A percentile compares a stretch with the other conserved stretches of the same genome.
phyloP scores from a whole-genome alignment of 495 filamentous ascomycete genomes.

The Chaetomium fimeti region DNA sequence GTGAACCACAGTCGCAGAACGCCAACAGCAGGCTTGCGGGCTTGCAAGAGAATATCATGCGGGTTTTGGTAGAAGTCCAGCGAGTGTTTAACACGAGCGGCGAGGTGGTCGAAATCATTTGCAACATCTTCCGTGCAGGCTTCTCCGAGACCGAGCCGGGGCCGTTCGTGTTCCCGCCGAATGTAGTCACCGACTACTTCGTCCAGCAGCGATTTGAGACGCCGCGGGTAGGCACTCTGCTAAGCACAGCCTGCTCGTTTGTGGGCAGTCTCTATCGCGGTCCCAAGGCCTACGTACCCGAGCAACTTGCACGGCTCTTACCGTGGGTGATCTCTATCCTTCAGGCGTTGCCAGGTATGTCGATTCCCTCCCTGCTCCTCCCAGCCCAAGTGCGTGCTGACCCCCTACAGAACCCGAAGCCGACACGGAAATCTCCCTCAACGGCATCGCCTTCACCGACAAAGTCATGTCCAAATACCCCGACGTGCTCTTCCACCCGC shows the following conservation, averaged over 20 bases:
- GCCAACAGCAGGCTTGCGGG: constrained; percentile 17
- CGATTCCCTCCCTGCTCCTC: neutral
- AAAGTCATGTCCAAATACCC: constrained; percentile 66
- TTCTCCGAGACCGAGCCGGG: constrained; percentile 76
- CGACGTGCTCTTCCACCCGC: constrained; percentile 52
- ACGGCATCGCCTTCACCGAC: constrained; percentile 68
- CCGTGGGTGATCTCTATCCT: constrained; percentile 66
- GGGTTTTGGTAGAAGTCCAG: constrained; percentile 50
- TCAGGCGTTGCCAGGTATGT: constrained; percentile 58
- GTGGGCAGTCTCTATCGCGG: constrained; percentile 61
- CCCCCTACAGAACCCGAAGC: constrained; percentile 49
- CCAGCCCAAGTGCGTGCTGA: constrained; percentile 4
- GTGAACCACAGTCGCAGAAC: constrained; percentile 26
- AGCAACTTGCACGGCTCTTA: constrained; percentile 56
- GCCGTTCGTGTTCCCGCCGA: constrained; percentile 72
- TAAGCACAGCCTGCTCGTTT: constrained; percentile 76
- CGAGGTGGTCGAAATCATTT: constrained; percentile 72
- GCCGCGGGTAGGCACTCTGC: constrained; percentile 67
- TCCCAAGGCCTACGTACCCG: constrained; percentile 39
- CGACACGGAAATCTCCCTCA: constrained; percentile 80
- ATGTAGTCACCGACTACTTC: constrained; percentile 69
- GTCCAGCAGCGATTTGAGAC: constrained; percentile 59
- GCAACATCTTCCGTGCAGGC: constrained; percentile 71
- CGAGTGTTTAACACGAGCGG: constrained; percentile 58
- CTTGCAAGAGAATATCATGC: constrained; percentile 53